Percentiles rank a stretch among this genome's conserved stretches.
Evolutionary conservation across 1,284 basidiomycete genomes (phyloP).

Genomic region (Hemileccinum hortonii): DNA sequence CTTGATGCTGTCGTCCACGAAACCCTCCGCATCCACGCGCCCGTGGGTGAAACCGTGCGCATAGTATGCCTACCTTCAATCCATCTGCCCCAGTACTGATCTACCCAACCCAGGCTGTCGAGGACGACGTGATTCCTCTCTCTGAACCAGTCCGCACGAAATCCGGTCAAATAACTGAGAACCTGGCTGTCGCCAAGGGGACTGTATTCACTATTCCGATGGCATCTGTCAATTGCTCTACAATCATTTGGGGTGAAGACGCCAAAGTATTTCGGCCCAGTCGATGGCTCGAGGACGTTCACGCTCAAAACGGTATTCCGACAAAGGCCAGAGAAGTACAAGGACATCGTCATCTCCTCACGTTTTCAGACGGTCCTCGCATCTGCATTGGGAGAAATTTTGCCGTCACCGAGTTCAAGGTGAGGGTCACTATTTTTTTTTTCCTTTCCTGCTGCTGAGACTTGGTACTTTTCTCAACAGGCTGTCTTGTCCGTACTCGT

Average conservation of each 20-base stretch:
- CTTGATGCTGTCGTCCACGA: constrained; percentile 32
- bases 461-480: constrained; percentile 24
- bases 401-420: constrained; percentile 50
- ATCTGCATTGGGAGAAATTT: constrained; percentile 44
- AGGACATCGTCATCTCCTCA: constrained; percentile 29
- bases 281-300: constrained; percentile 33
- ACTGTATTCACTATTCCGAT: too few relatives aligned
- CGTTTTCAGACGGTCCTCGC: constrained; percentile 36
- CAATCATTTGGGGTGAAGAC: too few relatives aligned
- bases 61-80: constrained; percentile 27
- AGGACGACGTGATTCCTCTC: too few relatives aligned
- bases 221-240: too few relatives aligned
- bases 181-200: too few relatives aligned
- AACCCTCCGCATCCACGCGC: constrained; percentile 18
- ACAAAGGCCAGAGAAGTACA: constrained; percentile 37
- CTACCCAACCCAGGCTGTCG: too few relatives aligned
- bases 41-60: constrained; percentile 37
- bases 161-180: too few relatives aligned
- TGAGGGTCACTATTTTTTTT: constrained; percentile 10
- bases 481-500: constrained; percentile 46
- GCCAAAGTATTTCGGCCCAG: not conserved
- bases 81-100: too few relatives aligned
- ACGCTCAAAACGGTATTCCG: constrained; percentile 6
- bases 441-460: too few relatives aligned
- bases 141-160: too few relatives aligned